Base-by-base conservation (phyloP, 1,284 basidiomycete genomes). In the Cryptococcus neoformans region DNA sequence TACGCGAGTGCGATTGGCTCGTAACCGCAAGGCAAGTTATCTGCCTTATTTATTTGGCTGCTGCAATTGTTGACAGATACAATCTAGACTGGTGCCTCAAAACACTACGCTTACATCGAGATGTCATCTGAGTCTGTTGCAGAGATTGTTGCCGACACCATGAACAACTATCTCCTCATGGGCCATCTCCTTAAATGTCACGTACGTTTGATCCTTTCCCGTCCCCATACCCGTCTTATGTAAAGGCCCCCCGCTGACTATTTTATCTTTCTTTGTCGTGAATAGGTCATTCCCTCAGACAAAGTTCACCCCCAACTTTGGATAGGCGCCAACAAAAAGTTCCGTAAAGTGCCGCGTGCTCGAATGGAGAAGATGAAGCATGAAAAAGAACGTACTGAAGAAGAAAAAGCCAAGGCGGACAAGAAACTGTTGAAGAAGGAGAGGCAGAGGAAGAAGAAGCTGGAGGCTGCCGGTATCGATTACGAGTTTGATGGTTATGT, bases 111-210 rank as follows among this genome's bases (percentile, higher is more conserved):
- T 2, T 99, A 97, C 80, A 83, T 99, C 70, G 95, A 99, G 78
- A 96, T 99, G 74, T 85, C 87, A 57, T 92, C 91, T 40, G 82
- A 84, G 12, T 84, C 89, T 1, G 94, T 99, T 45, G 94, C 95
- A 0, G 80, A 91, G 71, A 97, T 99, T 62, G 96, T 98, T 9
- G 88, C 90, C 6, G 96, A 99, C 71, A 99, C 96, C 47, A 98
- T 99, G 95, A 86, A 99, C 83, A 98, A 98, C 80, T 99, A 98
- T 77, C 84, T 99, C 36, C 82, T 99, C 64, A 86, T 90, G 82
- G 94, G 94, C 3, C 92, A 96, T 69, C 87, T 99, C 62, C 82
- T 99, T 49, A 86, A 85, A 59, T 97, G 95, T 80, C 87, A 89
- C 70, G 66, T 92, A n/a, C 45, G 28, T 28, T 28, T 28, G 3